Evolutionary conservation across 768 basidiomycete species (phyloP), one percentile per base, ranked within the genome.

Genomic region (Lentinula sp.): DNA sequence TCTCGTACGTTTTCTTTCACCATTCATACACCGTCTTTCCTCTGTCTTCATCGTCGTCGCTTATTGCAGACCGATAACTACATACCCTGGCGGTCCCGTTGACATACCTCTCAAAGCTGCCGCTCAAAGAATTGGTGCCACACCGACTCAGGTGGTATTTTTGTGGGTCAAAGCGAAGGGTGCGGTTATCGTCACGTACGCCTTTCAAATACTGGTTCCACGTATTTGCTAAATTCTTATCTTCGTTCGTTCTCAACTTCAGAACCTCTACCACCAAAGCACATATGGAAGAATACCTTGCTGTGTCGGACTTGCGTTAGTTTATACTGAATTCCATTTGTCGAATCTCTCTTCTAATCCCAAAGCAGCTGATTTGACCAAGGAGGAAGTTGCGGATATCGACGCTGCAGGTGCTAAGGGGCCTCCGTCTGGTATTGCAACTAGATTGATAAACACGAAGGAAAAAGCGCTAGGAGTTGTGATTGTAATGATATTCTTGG

Each of bases 91-190:
- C 8, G 89, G 90, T 0, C 83, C 88, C 0, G 81, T 92, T 1
- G 87, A 90, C 67, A 70, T 70, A 6, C 77, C 81, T 2, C 70
- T 91, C 8, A 66, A 75, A 13, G 76, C 76, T 16, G 81, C 82
- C 13, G 87, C 87, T 0, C 71, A 75, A 42, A 75, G 83, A 12
- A 71, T 85, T 6, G 78, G 80, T 6, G 81, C 81, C n/a, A 81
- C 81, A 3, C 77, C 84, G 0, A 81, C 80, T 1, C 90, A 92
- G 65, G 83, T 90, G 39, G 72, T 91, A 23, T 80, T 91, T 55
- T 72, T 80, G 0, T 92, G 90, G 90, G 84, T 84, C 1, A 80
- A 77, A 65, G 78, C 80, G 35, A 91, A 92, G 68, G 84, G 85
- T 35, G 82, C 77, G 1, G 81, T 84, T 6, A 81, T 89, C 54